Evolutionary conservation across 192 early-diverging fungal species (phyloP), one percentile per base, ranked within the genome.

Genomic region (Coemansia sp.): DNA sequence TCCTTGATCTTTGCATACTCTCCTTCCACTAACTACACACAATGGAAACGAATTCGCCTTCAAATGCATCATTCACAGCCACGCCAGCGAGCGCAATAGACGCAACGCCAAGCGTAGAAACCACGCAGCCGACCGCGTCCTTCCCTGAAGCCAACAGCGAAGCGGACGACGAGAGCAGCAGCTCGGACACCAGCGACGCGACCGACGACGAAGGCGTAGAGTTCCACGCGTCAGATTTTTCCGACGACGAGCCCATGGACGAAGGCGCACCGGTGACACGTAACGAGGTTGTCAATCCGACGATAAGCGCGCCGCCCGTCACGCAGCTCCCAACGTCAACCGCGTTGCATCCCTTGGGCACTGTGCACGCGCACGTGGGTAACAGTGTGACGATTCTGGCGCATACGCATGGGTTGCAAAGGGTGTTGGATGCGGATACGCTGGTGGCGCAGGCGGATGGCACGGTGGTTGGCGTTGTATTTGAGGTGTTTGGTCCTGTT

Each of bases 401-500:
- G 41, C 41, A 53, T 22, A 9, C 50, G 57, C 8, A 69, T 68
- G 41, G 85, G 63, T 18, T 81, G 81, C 43, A 40, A 59, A 42
- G 73, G 59, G 43, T 92, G 3, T 73, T 98, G 23, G 94, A 97
- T 62, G 58, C 73, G 0, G 96, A 89, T 15, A 88, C 82, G 11
- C 45, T 95, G 4, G 69, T 97, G 9, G 80, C 85, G 0, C 80
- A 82, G n/a, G 68, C 65, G 12, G 81, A 91, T 19, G 70, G 85
- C 24, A 66, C 70, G 10, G 64, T 90, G 7, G 47, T 93, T 9
- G 91, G 91, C 2, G 34, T 55, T 13, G 43, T 93, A 12, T 94
- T 86, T 78, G 96, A 98, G 51, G 93, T 92, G 0, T 93, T 98
- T 82, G 96, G 96, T 7, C 93, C 93, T 9, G 87, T 98, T 1